phyloP scores from a whole-genome alignment of 2,329 filamentous ascomycete genomes.

The Ophiostoma sp. region DNA sequence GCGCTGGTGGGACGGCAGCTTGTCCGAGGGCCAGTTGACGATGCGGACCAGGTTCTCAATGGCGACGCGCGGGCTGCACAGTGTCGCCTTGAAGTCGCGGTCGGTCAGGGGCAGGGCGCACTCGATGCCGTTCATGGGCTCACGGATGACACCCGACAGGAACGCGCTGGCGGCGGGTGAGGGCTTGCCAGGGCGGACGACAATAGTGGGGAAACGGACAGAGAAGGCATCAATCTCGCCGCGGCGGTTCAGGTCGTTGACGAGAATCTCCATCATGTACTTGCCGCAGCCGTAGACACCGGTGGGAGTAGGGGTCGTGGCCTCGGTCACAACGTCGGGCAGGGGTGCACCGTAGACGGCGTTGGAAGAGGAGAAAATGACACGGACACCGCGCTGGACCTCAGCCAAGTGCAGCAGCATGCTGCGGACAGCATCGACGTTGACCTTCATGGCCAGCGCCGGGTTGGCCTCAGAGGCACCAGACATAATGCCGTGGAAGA shows the following conservation, averaged over 20 bases:
- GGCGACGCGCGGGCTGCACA: conserved; percentile 55
- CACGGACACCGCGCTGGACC: conserved; percentile 53
- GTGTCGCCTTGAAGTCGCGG: conserved; percentile 52
- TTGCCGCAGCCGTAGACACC: conserved; percentile 65
- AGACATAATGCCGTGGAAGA: conserved; percentile 69
- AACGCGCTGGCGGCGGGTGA: conserved; percentile 64
- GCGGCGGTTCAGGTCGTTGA: conserved; percentile 64
- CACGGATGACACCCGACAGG: conserved; percentile 63
- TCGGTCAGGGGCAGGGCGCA: conserved; percentile 55
- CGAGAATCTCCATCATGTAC: conserved; percentile 59
- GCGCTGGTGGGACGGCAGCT: conserved; percentile 49
- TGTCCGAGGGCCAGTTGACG: conserved; percentile 41
- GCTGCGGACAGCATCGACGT: conserved; percentile 59
- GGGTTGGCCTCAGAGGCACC: conserved; percentile 62
- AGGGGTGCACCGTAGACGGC: conserved; percentile 63
- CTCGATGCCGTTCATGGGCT: conserved; percentile 57
- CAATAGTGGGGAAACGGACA: conserved; percentile 62
- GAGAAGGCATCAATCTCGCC: conserved; percentile 59
- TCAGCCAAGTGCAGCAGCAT: conserved; percentile 51
- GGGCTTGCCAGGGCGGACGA: conserved; percentile 60
- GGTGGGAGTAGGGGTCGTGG: conserved; percentile 57
- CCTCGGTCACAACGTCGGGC: conserved; percentile 52
- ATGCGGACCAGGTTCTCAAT: conserved; percentile 55
- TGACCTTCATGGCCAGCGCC: conserved; percentile 59
- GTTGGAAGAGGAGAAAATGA: conserved; percentile 63